Base-by-base conservation (phyloP, 164 flowering plant genomes). In the Tetrastigma voinierianum region DNA sequence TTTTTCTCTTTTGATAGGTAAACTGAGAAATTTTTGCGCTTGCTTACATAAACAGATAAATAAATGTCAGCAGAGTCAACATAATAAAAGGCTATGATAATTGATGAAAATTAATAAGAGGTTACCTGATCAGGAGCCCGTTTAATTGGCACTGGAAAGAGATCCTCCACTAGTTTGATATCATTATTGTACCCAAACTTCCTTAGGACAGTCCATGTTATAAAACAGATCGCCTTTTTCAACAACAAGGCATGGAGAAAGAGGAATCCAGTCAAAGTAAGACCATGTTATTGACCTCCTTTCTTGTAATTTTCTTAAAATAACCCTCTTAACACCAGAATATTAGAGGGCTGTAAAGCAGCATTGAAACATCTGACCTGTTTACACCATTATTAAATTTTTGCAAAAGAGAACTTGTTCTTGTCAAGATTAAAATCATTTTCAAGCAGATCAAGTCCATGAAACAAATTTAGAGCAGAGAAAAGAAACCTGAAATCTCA, bases 301-400 rank as follows among this genome's bases (percentile, higher is more conserved):
- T 76, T n/a, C n/a, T n/a, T 87, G 83, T 67, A 93, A 69, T 78
- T 93, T 93, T 53, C 91, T 97, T 79, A 85, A 87, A 59, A 96
- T 97, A 73, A 93, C 99, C 78, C 86, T 87, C 79, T 93, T 93
- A 19, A 96, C 97, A 72, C 91, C n/a, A n/a, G 76, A 82, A 90
- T 93, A 79, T 96, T 98, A 70, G 96, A 76, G 64, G 93, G 90
- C 73, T 96, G 98, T 43, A 96, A 71, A 48, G 99, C 97, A 74
- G 98, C 97, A 79, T 82, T 93, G 71, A 96, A 96, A 76, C 98
- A 96, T 72, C 82, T 96, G 61, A 93, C 98, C 97, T 96, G 90
- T 62, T 72, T 23, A 58, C 49, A 64, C 67, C 12, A 74, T 43
- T 61, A 65, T 66, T 62, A 75, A 18, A 6, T n/a, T 9, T 11